A percentile compares a stretch with the other conserved stretches of the same genome.
Conservation (phyloP, 2,329 filamentous ascomycete genomes). For the Xylaria sp. region DNA sequence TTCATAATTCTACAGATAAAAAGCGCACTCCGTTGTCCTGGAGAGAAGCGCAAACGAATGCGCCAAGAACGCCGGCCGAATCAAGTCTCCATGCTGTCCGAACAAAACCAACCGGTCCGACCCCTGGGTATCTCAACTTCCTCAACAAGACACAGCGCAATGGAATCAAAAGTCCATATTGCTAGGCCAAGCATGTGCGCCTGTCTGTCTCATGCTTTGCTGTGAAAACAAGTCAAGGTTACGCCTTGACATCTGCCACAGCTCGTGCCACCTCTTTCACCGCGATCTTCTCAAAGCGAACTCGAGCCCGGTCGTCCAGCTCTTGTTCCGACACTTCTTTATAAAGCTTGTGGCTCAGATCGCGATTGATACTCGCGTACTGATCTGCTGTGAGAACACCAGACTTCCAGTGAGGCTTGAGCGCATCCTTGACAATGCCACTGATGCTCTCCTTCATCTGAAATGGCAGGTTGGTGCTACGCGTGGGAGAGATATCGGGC, state of each 20-base stretch:
- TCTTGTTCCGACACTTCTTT: conserved; percentile 54
- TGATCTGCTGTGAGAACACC: conserved; percentile 79
- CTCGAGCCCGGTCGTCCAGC: conserved; percentile 61
- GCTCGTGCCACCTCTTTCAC: conserved; percentile 73
- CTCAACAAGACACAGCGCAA: conserved; percentile 6
- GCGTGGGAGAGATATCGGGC: conserved; percentile 63
- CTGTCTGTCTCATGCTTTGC: conserved; percentile 18
- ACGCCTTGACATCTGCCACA: conserved; percentile 48
- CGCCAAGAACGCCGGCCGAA: conserved; percentile 12
- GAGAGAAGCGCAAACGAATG: conserved; percentile 15
- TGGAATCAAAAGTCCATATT: conserved; percentile 6
- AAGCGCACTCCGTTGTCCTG: conserved; percentile 2
- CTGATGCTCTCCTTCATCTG: conserved; percentile 85
- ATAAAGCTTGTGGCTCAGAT: conserved; percentile 84
- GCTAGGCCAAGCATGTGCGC: conserved; percentile 12
- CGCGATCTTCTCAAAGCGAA: conserved; percentile 71
- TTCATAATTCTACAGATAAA: conserved; percentile 15
- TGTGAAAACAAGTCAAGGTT: conserved; percentile 17
- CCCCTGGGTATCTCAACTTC: conserved; percentile 20
- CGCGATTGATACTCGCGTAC: conserved; percentile 87
- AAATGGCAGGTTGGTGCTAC: conserved; percentile 57
- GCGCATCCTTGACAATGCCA: conserved; percentile 74
- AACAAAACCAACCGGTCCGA: conserved; percentile 14
- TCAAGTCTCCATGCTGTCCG: conserved; percentile 11
- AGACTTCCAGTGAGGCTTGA: conserved; percentile 78